These are phyloP conservation scores for Russula griseocarnosa DNA, from an alignment of 768 basidiomycete species.

Conservation along the genomic window DNA sequence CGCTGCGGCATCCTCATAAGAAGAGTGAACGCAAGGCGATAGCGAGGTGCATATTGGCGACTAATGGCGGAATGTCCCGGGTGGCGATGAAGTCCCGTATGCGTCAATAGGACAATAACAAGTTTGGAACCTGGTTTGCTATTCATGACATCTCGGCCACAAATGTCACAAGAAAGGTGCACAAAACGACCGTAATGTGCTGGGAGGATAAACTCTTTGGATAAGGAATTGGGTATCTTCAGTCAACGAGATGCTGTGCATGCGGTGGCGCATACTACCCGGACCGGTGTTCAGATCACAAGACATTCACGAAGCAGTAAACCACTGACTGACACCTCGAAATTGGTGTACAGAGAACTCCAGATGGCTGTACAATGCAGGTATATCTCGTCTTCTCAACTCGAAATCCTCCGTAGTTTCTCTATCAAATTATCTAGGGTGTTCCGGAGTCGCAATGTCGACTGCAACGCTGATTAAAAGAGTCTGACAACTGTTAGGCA, in stretches of 20 bases:
- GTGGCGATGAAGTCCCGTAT: conserved; percentile 42
- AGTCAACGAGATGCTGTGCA: conserved; percentile 17
- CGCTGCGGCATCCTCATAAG: conserved; percentile 82
- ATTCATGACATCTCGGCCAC: conserved; percentile 8
- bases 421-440: conserved; percentile 2
- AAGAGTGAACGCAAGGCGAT: conserved; percentile 87
- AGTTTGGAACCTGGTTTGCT: conserved; percentile 30
- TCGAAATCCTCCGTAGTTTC: conserved; percentile 12
- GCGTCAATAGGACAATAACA: conserved; percentile 42
- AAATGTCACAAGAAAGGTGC: neutral
- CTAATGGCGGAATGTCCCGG: conserved; percentile 42
- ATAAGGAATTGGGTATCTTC: conserved; percentile 15
- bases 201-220: conserved; percentile 21
- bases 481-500: conserved; percentile 16
- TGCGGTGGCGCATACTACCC: conserved; percentile 9
- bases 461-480: conserved; percentile 19
- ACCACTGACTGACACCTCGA: conserved; percentile 23
- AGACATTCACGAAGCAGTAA: conserved; percentile 15
- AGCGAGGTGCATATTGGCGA: conserved; percentile 72
- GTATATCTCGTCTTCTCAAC: conserved; percentile 9
- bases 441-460: conserved; percentile 1
- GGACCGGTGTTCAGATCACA: conserved; percentile 13
- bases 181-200: conserved; percentile 19
- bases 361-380: conserved; percentile 20
- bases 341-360: conserved; percentile 16